Evolutionary conservation across 2,329 filamentous ascomycete species (phyloP), one percentile per base, ranked within the genome.

Genomic region (Biscogniauxia sp.): DNA sequence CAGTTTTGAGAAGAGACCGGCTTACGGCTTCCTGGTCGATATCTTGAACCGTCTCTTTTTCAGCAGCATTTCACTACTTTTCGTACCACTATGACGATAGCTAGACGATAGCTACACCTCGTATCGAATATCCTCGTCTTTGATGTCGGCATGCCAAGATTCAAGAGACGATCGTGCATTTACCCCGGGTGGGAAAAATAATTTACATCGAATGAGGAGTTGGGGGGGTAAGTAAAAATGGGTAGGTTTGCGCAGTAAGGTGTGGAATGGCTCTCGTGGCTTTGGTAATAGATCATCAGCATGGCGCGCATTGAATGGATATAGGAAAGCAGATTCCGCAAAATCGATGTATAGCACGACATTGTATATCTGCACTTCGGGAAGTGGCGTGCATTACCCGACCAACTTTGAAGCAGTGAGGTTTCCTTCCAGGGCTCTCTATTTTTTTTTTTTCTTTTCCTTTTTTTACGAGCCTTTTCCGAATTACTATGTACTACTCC

Each of bases 151-250:
- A 9, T 59, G 59, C 51, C 62, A 63, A 64, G 62, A 59, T 60
- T 63, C 51, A 50, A 54, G 19, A 53, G 59, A n/a, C 58, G 37
- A 55, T 62, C 49, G 51, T 55, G 59, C 51, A 64, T 61, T 60
- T 54, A 50, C 61, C 59, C 58, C 65, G 53, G 53, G 32, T 50
- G 57, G 54, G 61, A 57, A 58, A 51, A 63, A 54, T 58, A 55
- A 57, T 53, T 56, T 61, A 57, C 61, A 59, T 63, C 64, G 55
- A 66, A 62, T 61, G 56, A 28, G 62, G 20, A 64, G 53, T 61
- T 56, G 49, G 50, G 25, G 56, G 49, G 54, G 51, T 32, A 50
- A 59, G 51, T 15, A 58, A 66, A 64, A 59, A n/a, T 61, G 55
- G 63, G 61, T 55, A 64, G 55, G 56, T 55, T 26, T 49, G 57